Percentiles rank a stretch among this genome's conserved stretches.
Conservation (phyloP, 192 early-diverging fungal species). For the Paraglomus occultum region DNA sequence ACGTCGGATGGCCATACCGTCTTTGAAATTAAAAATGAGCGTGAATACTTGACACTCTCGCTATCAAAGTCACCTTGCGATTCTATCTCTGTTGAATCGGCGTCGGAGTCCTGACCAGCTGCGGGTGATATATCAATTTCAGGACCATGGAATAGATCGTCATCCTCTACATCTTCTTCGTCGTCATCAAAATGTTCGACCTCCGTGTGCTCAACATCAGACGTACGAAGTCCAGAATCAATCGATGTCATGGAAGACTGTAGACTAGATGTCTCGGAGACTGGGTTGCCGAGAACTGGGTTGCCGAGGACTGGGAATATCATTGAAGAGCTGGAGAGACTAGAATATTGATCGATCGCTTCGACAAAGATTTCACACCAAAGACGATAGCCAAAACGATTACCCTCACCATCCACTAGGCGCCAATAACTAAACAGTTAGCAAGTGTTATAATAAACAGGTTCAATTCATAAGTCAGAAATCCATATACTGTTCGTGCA, state of each 20-base stretch:
- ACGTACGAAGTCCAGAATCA: constrained; percentile 7
- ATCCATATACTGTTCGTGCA: too few relatives aligned
- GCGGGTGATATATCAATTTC: background rate
- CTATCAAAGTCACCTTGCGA: too few relatives aligned
- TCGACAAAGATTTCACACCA: constrained; percentile 68
- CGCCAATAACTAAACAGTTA: constrained; percentile 48
- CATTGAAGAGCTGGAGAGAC: constrained; percentile 41
- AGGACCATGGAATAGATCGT: background rate
- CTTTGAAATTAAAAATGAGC: too few relatives aligned
- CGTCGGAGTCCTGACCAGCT: constrained; percentile 16
- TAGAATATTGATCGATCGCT: constrained; percentile 41
- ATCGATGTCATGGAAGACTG: constrained; percentile 6
- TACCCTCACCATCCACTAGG: constrained; percentile 54
- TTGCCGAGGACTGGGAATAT: constrained; percentile 40
- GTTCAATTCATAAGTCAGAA: background rate
- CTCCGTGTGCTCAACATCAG: constrained; percentile 1
- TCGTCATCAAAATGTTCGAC: background rate
- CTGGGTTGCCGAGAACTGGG: constrained; percentile 29
- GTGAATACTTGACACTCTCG: too few relatives aligned
- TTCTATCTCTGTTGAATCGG: background rate
- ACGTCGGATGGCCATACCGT: too few relatives aligned
- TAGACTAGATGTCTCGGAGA: constrained; percentile 20
- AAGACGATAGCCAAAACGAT: constrained; percentile 61
- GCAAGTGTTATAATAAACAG: background rate
- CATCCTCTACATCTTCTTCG: background rate